These are phyloP conservation scores for Acrocalymma vagum DNA, from an alignment of 2,329 filamentous ascomycete genomes.

Conservation along the genomic window DNA sequence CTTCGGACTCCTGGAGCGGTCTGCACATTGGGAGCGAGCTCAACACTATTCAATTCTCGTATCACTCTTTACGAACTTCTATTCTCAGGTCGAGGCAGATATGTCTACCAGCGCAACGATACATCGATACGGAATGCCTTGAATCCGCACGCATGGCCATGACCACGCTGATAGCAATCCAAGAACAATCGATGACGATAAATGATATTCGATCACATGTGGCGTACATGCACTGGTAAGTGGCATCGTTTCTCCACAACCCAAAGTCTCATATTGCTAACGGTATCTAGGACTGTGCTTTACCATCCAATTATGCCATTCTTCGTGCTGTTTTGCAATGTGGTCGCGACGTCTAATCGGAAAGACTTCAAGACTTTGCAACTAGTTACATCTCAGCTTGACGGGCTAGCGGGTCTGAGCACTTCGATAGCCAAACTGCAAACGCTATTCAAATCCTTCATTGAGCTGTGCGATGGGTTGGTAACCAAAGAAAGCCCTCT, in stretches of 20 bases:
- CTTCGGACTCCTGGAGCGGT: constrained; percentile 22
- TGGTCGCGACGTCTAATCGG: constrained; percentile 23
- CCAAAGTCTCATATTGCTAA: not conserved
- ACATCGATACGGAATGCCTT: constrained; percentile 17
- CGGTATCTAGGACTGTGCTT: constrained; percentile 23
- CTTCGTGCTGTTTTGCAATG: constrained; percentile 30
- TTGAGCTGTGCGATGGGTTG: constrained; percentile 20
- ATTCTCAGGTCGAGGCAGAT: constrained; percentile 28
- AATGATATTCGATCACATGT: constrained; percentile 20
- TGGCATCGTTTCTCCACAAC: not conserved
- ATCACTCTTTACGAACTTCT: constrained; percentile 27
- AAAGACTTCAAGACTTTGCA: constrained; percentile 22
- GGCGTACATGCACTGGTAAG: constrained; percentile 28
- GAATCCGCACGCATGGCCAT: constrained; percentile 26
- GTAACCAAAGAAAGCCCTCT: no score
- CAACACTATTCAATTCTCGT: constrained; percentile 28
- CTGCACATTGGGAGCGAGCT: constrained; percentile 22
- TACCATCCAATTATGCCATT: constrained; percentile 30
- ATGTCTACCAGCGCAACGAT: constrained; percentile 15
- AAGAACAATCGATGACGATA: constrained; percentile 16
- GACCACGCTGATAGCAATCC: constrained; percentile 19
- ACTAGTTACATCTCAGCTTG: constrained; percentile 20
- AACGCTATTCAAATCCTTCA: constrained; percentile 22
- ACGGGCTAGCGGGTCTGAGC: constrained; percentile 14
- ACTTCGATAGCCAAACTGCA: constrained; percentile 23